Evolutionary conservation across 1,139 yeast genomes (phyloP).

Genomic region (Scheffersomyces insectosa): DNA sequence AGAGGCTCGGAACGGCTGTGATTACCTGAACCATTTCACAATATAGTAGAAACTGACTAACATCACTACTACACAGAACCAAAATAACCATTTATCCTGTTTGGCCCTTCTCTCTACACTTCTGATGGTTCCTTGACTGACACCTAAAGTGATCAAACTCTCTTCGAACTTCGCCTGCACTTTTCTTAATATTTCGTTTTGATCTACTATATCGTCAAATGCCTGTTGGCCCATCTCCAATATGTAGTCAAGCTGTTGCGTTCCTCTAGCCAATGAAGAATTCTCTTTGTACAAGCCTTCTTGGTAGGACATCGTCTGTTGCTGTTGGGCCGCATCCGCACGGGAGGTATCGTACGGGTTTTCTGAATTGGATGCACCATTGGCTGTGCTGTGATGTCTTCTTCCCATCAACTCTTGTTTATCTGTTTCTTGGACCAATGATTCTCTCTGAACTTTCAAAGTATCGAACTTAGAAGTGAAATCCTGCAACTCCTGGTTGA

Average conservation of each 20-base stretch:
- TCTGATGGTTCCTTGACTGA: constrained; percentile 81
- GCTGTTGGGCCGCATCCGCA: constrained; percentile 25
- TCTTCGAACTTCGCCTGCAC: constrained; percentile 68
- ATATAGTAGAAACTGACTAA: constrained; percentile 71
- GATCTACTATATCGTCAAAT: constrained; percentile 83
- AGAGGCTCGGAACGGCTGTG: too few relatives aligned
- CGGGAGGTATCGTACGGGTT: constrained; percentile 55
- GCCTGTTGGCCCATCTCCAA: constrained; percentile 87
- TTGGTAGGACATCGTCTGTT: constrained; percentile 42
- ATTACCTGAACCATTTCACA: constrained; percentile 55
- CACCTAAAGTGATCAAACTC: constrained; percentile 79
- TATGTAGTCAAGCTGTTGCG: constrained; percentile 83
- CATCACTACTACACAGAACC: constrained; percentile 68
- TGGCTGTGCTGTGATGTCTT: constrained; percentile 30
- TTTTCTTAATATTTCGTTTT: constrained; percentile 67
- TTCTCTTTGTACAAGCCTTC: constrained; percentile 74
- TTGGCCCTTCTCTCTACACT: constrained; percentile 81
- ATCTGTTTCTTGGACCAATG: constrained; percentile 50
- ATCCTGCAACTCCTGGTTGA: constrained; percentile 59
- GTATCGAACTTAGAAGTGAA: constrained; percentile 59
- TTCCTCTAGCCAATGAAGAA: constrained; percentile 66
- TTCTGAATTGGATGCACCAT: constrained; percentile 40
- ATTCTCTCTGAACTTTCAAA: constrained; percentile 67
- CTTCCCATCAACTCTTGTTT: constrained; percentile 66
- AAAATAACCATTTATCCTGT: constrained; percentile 87